Percentiles rank a stretch among this genome's conserved stretches.
phyloP scores from a whole-genome alignment of 2,329 filamentous ascomycete genomes.

The Fusarium ramigenum region DNA sequence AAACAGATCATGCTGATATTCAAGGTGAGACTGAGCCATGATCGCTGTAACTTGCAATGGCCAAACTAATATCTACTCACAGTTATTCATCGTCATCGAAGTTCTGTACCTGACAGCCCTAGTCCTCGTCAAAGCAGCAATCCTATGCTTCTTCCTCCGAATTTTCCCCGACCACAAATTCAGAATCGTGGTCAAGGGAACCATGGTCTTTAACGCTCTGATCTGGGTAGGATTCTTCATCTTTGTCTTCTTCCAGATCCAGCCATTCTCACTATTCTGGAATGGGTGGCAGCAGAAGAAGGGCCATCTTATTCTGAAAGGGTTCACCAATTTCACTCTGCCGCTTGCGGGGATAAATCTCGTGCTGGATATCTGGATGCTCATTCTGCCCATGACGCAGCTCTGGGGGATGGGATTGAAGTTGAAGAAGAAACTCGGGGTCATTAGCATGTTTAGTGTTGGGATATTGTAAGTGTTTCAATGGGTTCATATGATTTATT shows the following conservation, averaged over 20 bases:
- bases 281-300: constrained; percentile 11
- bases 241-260: not conserved
- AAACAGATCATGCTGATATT: not conserved
- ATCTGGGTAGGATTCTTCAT: not conserved
- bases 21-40: not conserved
- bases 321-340: not conserved
- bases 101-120: not conserved
- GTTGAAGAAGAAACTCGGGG: constrained; percentile 14
- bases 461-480: constrained; percentile 10
- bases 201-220: not conserved
- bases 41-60: rapidly evolving
- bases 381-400: constrained; percentile 15
- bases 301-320: not conserved
- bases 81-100: constrained; percentile 6
- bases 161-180: constrained; percentile 16
- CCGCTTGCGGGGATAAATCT: constrained; percentile 6
- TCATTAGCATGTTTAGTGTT: constrained; percentile 27
- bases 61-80: rapidly evolving
- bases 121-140: not conserved
- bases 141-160: constrained; percentile 13
- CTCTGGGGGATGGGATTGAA: constrained; percentile 16
- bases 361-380: constrained; percentile 18
- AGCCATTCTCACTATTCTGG: constrained; percentile 6
- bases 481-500: rapidly evolving
- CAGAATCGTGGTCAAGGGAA: not conserved